These are phyloP conservation scores for Leccinellum rugosiceps DNA, from an alignment of 768 basidiomycete genomes.

Conservation along the genomic window DNA sequence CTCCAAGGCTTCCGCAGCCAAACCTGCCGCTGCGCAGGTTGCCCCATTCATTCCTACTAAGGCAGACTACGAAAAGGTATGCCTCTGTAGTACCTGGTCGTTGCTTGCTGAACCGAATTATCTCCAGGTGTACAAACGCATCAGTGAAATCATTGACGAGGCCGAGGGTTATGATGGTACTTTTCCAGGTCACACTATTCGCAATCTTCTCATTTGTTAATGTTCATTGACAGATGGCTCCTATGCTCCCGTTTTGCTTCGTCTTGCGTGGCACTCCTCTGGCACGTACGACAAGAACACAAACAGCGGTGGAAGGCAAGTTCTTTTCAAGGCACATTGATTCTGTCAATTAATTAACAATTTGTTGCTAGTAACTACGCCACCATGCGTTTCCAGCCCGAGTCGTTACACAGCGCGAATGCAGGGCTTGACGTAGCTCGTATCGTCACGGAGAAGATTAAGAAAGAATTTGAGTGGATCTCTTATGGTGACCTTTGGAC, in stretches of 20 bases:
- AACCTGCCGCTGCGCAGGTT: constrained; percentile 58
- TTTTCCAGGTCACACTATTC: constrained; percentile 7
- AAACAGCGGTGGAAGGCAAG: constrained; percentile 76
- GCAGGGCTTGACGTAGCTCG: constrained; percentile 81
- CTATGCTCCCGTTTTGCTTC: constrained; percentile 81
- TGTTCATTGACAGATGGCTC: constrained; percentile 62
- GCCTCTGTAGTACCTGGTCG: neutral
- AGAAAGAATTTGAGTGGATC: constrained; percentile 89
- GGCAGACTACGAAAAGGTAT: constrained; percentile 87
- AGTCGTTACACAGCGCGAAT: constrained; percentile 81
- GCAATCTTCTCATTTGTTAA: neutral
- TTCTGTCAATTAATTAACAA: neutral
- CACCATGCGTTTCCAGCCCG: constrained; percentile 96
- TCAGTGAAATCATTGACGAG: constrained; percentile 74
- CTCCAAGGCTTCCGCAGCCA: constrained; percentile 49
- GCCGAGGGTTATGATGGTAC: constrained; percentile 79
- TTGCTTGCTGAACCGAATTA: neutral
- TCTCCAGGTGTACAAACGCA: constrained; percentile 80
- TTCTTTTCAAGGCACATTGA: neutral
- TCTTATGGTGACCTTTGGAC: constrained; percentile 98
- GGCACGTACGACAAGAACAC: constrained; percentile 86
- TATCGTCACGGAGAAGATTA: constrained; percentile 78
- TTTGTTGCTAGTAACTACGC: constrained; percentile 78
- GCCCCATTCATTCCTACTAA: constrained; percentile 72
- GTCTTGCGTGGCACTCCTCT: constrained; percentile 92